A percentile compares a stretch with the other conserved stretches of the same genome.
Conservation (phyloP, 768 basidiomycete genomes). For the Rossbeevera mucosa region DNA sequence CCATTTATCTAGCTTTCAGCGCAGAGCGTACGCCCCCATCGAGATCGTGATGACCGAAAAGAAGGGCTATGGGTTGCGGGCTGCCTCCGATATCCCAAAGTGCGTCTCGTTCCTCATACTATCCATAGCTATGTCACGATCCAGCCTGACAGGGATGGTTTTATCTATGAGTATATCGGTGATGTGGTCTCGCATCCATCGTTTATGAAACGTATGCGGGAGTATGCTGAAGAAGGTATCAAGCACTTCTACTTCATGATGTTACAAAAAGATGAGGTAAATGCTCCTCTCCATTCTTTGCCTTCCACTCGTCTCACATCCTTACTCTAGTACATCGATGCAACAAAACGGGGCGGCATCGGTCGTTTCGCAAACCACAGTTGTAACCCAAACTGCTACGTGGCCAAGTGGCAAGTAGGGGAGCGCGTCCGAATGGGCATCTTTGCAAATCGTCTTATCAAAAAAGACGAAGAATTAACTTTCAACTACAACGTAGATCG, state of each 20-base stretch:
- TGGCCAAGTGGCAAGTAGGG: conserved; percentile 96
- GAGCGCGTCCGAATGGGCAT: conserved; percentile 93
- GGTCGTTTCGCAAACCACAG: conserved; percentile 98
- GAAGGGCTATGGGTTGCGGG: conserved; percentile 93
- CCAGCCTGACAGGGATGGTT: conserved; percentile 58
- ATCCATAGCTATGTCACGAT: conserved; percentile 2
- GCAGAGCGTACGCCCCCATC: conserved; percentile 77
- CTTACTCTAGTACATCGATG: conserved; percentile 81
- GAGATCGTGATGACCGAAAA: conserved; percentile 90
- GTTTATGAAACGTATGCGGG: conserved; percentile 91
- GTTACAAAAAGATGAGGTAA: conserved; percentile 94
- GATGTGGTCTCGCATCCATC: conserved; percentile 86
- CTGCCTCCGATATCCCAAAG: conserved; percentile 62
- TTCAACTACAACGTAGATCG: conserved; percentile 99
- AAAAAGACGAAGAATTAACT: conserved; percentile 83
- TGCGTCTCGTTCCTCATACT: conserved; percentile 32
- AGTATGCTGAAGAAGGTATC: conserved; percentile 90
- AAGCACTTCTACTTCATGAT: conserved; percentile 99
- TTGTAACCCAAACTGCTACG: conserved; percentile 95
- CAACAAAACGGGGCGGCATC: conserved; percentile 93
- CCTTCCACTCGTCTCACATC: background rate
- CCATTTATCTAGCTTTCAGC: conserved; percentile 65
- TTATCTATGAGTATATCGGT: conserved; percentile 97
- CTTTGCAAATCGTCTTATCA: conserved; percentile 80
- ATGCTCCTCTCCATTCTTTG: conserved; percentile 19